phyloP scores from a whole-genome alignment of 176 grass and related monocot genomes.

The Secale cereale region DNA sequence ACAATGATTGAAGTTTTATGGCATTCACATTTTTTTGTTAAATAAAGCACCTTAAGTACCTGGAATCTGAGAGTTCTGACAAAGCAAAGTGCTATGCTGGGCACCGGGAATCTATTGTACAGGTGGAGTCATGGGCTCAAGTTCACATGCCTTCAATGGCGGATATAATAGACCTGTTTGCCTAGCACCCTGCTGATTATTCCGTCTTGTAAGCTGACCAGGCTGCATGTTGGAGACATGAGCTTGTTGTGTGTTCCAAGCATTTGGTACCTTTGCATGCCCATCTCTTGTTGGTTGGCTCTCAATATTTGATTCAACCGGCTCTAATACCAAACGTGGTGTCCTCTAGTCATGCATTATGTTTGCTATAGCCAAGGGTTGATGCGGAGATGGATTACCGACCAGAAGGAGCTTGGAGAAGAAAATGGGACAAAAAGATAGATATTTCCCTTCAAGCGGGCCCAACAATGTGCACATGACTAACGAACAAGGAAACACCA shows the following conservation, averaged over 20 bases:
- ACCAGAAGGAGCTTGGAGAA: too few relatives aligned
- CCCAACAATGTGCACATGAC: too few relatives aligned
- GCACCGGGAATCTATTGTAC: background rate
- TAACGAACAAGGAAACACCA: too few relatives aligned
- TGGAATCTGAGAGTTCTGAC: background rate
- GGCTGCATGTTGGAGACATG: background rate
- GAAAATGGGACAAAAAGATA: too few relatives aligned
- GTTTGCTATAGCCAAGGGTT: too few relatives aligned
- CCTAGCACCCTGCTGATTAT: constrained; percentile 5
- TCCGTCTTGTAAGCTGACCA: background rate
- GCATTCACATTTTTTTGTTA: background rate
- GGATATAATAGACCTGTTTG: background rate
- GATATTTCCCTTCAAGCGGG: too few relatives aligned
- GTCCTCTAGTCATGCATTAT: too few relatives aligned
- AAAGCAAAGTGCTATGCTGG: background rate
- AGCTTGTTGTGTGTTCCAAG: background rate
- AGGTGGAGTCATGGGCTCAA: background rate
- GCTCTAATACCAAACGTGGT: too few relatives aligned
- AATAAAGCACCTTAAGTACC: background rate
- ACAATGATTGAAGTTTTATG: background rate
- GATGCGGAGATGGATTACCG: too few relatives aligned
- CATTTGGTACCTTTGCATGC: background rate
- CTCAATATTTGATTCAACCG: background rate
- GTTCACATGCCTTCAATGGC: background rate
- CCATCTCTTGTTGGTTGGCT: constrained; percentile 16